A percentile compares a stretch with the other conserved stretches of the same genome.
These are phyloP conservation scores for Pterulicium gracile DNA, from an alignment of 1,284 basidiomycete genomes.

Conservation along the genomic window DNA sequence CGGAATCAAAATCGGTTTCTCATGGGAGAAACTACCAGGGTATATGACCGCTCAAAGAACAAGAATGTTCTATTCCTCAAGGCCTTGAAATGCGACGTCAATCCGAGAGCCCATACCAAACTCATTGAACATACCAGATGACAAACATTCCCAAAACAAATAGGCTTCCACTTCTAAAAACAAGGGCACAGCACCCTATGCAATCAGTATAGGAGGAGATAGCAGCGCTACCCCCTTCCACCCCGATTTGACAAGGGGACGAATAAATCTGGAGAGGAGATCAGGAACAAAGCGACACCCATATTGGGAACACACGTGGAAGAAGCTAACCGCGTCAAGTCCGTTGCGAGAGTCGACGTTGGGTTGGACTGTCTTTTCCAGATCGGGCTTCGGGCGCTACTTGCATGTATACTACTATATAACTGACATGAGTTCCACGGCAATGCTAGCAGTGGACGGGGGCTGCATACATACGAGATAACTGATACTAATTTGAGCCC, in stretches of 20 bases:
- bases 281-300: neutral
- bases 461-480: neutral
- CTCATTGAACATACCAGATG: neutral
- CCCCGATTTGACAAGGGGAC: slow-evolving; percentile 2
- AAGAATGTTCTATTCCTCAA: neutral
- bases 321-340: too few species aligned
- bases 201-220: neutral
- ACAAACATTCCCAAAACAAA: neutral
- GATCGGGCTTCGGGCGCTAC: neutral
- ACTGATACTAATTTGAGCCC: neutral
- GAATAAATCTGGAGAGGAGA: neutral
- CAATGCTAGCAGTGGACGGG: too few species aligned
- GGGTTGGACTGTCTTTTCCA: too few species aligned
- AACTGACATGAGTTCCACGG: neutral
- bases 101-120: neutral
- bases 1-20: neutral
- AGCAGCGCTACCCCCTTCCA: too few species aligned
- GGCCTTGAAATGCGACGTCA: neutral
- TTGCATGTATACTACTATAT: neutral
- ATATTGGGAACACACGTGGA: neutral
- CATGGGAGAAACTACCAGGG: neutral
- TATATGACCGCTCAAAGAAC: neutral
- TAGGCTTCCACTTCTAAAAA: neutral
- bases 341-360: too few species aligned
- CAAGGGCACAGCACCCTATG: neutral